Base-by-base conservation (phyloP, 208 protist species). In the Sergeia podlipaevii region DNA sequence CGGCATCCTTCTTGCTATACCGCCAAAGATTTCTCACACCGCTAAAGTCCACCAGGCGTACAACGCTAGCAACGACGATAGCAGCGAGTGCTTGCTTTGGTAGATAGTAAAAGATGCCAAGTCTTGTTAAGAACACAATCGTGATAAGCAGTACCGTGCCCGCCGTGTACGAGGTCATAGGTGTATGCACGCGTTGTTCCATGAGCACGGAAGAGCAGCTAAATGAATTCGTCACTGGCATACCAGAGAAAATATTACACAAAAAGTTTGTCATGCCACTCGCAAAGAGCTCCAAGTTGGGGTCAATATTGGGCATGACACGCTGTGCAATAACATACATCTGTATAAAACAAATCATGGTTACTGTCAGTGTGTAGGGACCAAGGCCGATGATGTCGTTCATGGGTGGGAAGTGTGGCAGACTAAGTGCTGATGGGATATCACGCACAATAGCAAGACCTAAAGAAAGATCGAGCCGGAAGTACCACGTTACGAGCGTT, bases 321-420 rank as follows among this genome's bases (percentile, higher is more conserved):
- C 66, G 66, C 60, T 73, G 60, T 20, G 75, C 65, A 15, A 83
- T 69, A n/a, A 75, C 71, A 60, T 79, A 76, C 58, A 79, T 78
- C 44, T 83, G 75, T 49, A 83, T 60, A 21, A 79, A 83, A 51
- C 59, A 71, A 42, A 83, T 74, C 24, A 83, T 67, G 34, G 75
- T 73, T 38, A 83, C 64, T 23, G 74, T 67, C 38, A 81, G 65
- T 3, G 74, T 81, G 69, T 81, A 81, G 13, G 74, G 74, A 36
- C 69, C 74, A 36, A 80, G 60, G 10, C 62, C 64, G 32, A 77
- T 59, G 5, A 81, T 18, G 33, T 81, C 74, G 7, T 67, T 26
- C 54, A 65, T 61, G 15, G 74, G 69, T 1, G 74, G 74, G 32
- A 81, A 66, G 32, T 44, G 42, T 18, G 70, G 70, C 39, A 29